Evolutionary conservation across 2,329 filamentous ascomycete species (phyloP), one percentile per base, ranked within the genome.

Genomic region (Dichotomopilus funicola): DNA sequence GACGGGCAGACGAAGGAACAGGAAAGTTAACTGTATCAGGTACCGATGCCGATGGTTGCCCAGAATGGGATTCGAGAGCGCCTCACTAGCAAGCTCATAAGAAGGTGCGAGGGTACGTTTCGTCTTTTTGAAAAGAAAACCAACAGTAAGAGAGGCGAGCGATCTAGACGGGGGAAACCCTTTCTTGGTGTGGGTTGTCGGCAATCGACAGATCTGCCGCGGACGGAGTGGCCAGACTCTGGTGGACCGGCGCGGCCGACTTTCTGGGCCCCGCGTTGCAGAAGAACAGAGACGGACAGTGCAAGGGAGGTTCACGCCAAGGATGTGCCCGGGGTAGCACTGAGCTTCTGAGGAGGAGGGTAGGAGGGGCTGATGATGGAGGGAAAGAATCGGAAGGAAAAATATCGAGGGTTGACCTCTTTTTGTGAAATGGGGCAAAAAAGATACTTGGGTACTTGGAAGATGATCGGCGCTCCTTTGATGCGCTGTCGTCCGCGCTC

Each of bases 51-150:
- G 59, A 57, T 53, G 53, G 62, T 49, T 57, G 59, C 51, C 49
- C 49, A 49, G 54, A 54, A 46, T 54, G 57, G 53, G 58, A 55
- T 55, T 53, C 51, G 59, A 53, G 61, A 60, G 49, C 45, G 63
- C 72, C 67, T 74, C 69, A 74, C 64, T 74, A 75, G 66, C 72
- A 67, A 71, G 67, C 62, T 71, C 72, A 74, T 75, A 62, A 66
- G 67, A 49, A 56, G 57, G 52, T 47, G 57, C 50, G 47, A 41
- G 47, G 2, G 53, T 54, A 46, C 19, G 50, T 46, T 40, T 57
- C 53, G 56, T 56, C 45, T 7, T 38, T 33, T 19, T 49, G 19
- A n/a, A 19, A 33, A 4, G 45, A 42, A 27, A 27, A 27, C 19
- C 19, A 27, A 27, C 19, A 27, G 19, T 27, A 27, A 27, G 19